A percentile compares a stretch with the other conserved stretches of the same genome.
phyloP scores from a whole-genome alignment of 176 grass and related monocot genomes.

The Lolium perenne region DNA sequence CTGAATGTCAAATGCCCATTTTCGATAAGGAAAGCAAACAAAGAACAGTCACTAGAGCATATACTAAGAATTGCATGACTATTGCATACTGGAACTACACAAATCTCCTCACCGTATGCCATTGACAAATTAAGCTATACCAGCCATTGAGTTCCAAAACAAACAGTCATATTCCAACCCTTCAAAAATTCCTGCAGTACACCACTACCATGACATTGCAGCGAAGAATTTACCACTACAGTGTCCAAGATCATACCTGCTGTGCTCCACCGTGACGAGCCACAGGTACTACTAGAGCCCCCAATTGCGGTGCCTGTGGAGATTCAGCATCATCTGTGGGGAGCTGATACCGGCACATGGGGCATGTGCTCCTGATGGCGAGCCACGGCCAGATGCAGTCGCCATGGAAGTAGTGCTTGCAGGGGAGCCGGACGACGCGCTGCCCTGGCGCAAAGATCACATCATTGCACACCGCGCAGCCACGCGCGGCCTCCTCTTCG shows the following conservation, averaged over 20 bases:
- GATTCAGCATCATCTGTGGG: constrained; percentile 52
- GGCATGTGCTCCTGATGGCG: constrained; percentile 69
- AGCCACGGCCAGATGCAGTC: constrained; percentile 71
- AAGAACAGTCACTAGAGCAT: not conserved
- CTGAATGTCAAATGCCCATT: constrained; percentile 13
- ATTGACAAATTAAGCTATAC: not conserved
- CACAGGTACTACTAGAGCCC: not conserved
- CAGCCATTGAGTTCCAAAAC: not conserved
- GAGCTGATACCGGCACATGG: constrained; percentile 67
- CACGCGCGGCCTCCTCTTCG: constrained; percentile 29
- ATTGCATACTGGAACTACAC: not conserved
- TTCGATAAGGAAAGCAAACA: not conserved
- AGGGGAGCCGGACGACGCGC: constrained; percentile 50
- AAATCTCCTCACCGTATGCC: not conserved
- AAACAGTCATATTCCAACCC: not conserved
- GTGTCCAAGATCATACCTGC: constrained; percentile 46
- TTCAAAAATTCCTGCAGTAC: not conserved
- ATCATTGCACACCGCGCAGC: constrained; percentile 76
- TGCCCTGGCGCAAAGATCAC: constrained; percentile 26
- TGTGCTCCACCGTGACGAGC: not conserved
- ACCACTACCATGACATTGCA: not conserved
- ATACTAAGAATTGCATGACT: not conserved
- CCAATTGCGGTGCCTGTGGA: constrained; percentile 15
- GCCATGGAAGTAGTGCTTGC: constrained; percentile 73
- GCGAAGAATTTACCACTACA: not conserved